Base-by-base conservation (phyloP, 2,329 filamentous ascomycete species). In the Elsinoe necatrix region DNA sequence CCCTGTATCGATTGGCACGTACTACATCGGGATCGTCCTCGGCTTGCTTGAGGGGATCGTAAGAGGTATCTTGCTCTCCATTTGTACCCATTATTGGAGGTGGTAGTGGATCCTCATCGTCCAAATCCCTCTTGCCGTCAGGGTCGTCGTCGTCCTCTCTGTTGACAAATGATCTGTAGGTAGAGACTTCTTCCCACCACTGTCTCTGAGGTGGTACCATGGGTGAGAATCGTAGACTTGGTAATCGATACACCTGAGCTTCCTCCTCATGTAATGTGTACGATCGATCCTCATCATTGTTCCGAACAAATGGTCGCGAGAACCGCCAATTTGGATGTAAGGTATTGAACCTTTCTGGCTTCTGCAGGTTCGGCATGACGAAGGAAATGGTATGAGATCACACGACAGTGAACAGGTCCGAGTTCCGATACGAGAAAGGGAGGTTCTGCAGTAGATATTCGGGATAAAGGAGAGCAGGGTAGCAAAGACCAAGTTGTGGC, bases 21-120 rank as follows among this genome's bases (percentile, higher is more conserved):
- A 56, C 54, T 25, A 56, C 37, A 29, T 56, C 41, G 25, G 54
- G 54, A 48, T 56, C 54, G 25, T 55, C 52, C 25, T 55, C 52
- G 8, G 52, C 48, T 27, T 52, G 48, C 31, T 39, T 35, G 4
- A 52, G 20, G 25, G 48, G 48, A 16, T 52, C 48, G 20, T 52
- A 52, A 1, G 31, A 35, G 21, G 48, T 52, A 37, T 52, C 48
- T 18, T 52, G 48, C 48, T 52, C 48, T 37, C 31, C 29, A 8
- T 37, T n/a, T 25, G 34, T 20, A 7, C 48, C 48, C 48, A 52
- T 52, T 7, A 37, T 37, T 23, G 48, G 48, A 5, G 48, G 48
- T 16, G 48, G 48, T 21, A 52, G n/a, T 7, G 48, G 31, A 21
- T 52, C 48, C 12, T 52, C 48, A 11, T 37, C 48, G 20, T 52